Evolutionary conservation across 2,329 filamentous ascomycete genomes (phyloP).

Genomic region (Ascosphaera acerosa): DNA sequence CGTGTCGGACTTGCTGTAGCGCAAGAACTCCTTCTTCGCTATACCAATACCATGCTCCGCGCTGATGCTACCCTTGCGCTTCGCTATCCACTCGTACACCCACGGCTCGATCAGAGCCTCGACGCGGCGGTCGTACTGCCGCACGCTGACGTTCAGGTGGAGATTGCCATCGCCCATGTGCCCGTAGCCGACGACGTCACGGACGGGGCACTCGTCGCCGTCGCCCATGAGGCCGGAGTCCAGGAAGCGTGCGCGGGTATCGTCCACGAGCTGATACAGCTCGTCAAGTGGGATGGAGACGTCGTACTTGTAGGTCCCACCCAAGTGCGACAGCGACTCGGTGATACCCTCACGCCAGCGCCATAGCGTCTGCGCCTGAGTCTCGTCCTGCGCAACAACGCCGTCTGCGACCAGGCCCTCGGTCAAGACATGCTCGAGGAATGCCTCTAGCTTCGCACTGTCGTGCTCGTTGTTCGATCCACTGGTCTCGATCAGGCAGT

Average conservation of each 20-base stretch:
- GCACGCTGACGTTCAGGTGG: slow-evolving; percentile 69
- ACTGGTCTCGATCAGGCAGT: slow-evolving; percentile 89
- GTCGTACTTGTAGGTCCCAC: slow-evolving; percentile 96
- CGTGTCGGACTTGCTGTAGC: slow-evolving; percentile 70
- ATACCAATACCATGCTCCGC: slow-evolving; percentile 87
- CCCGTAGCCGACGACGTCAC: slow-evolving; percentile 84
- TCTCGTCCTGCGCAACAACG: slow-evolving; percentile 79
- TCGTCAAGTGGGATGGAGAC: slow-evolving; percentile 75
- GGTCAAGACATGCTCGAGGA: slow-evolving; percentile 78
- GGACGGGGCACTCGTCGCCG: slow-evolving; percentile 48
- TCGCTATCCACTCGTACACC: slow-evolving; percentile 89
- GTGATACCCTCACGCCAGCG: slow-evolving; percentile 81
- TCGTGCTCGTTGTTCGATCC: slow-evolving; percentile 90
- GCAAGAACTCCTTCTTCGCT: slow-evolving; percentile 87
- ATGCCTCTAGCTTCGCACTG: slow-evolving; percentile 65
- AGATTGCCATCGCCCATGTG: slow-evolving; percentile 97
- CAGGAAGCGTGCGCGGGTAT: slow-evolving; percentile 46
- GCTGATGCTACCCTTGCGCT: slow-evolving; percentile 76
- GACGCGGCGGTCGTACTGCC: slow-evolving; percentile 64
- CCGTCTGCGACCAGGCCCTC: slow-evolving; percentile 71
- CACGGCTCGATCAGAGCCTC: slow-evolving; percentile 79
- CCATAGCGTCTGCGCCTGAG: slow-evolving; percentile 69
- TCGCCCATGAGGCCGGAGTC: slow-evolving; percentile 55
- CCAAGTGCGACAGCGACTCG: slow-evolving; percentile 69
- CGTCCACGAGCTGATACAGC: slow-evolving; percentile 73